Percentiles rank a stretch among this genome's conserved stretches.
Conservation (phyloP, 139 green algal species). For the Tetraselmis chui region DNA sequence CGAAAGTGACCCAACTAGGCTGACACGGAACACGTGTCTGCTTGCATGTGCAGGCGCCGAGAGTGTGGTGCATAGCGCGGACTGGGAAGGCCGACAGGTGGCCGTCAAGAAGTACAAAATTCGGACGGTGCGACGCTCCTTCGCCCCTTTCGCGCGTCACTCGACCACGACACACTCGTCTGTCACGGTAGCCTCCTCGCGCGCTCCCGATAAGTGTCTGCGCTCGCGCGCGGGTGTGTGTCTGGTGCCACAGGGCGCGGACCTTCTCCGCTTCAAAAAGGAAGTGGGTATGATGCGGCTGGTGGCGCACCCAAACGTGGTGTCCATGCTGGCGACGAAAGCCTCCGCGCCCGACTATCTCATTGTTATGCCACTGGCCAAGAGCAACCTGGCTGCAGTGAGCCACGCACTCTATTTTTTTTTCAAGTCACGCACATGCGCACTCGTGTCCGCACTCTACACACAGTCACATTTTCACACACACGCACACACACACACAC, state of each 20-base stretch:
- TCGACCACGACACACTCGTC: too few relatives aligned
- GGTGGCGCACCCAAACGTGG: slow-evolving; percentile 35
- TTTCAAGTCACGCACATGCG: too few relatives aligned
- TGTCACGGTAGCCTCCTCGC: neutral
- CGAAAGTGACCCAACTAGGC: too few relatives aligned
- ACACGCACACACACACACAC: too few relatives aligned
- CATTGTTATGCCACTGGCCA: slow-evolving; percentile 56
- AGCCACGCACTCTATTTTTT: too few relatives aligned
- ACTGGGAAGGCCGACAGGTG: slow-evolving; percentile 27
- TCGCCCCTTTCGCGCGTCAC: neutral
- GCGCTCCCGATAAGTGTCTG: neutral
- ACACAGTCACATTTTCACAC: too few relatives aligned
- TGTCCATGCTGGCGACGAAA: slow-evolving; percentile 47
- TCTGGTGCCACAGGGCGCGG: slow-evolving; percentile 24
- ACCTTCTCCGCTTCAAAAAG: slow-evolving; percentile 60
- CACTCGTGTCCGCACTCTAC: too few relatives aligned
- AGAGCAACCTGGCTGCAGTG: slow-evolving; percentile 25
- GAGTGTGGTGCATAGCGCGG: slow-evolving; percentile 29
- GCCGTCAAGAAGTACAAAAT: slow-evolving; percentile 68
- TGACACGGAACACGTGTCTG: too few relatives aligned
- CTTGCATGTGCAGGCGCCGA: slow-evolving; percentile 35
- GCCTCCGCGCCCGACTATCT: slow-evolving; percentile 53
- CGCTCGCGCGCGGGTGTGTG: too few relatives aligned
- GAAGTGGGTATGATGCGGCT: slow-evolving; percentile 53
- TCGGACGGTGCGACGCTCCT: neutral